Conservation (phyloP, 2,329 filamentous ascomycete species). For the Pseudopyricularia cyperi region DNA sequence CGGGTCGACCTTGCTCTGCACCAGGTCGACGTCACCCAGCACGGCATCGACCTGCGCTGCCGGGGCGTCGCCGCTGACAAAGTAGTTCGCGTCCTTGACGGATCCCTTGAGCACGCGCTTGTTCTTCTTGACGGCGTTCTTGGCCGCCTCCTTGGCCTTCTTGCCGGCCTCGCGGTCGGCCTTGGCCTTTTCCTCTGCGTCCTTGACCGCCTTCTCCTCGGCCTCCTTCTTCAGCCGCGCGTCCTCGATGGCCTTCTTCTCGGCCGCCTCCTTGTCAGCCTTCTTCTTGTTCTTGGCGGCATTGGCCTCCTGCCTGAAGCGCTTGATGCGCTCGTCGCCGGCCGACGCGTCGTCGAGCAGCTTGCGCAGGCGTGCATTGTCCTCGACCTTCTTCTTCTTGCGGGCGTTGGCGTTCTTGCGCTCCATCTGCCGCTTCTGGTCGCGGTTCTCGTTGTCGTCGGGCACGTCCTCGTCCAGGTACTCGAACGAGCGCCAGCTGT, state of each 20-base stretch:
- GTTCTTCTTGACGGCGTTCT: constrained; percentile 99
- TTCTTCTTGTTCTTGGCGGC: constrained; percentile 95
- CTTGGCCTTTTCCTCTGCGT: constrained; percentile 81
- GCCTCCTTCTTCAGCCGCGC: constrained; percentile 73
- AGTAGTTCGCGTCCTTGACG: constrained; percentile 98
- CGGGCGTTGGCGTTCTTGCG: constrained; percentile 96
- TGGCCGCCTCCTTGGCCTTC: constrained; percentile 97
- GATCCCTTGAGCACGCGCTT: constrained; percentile 90
- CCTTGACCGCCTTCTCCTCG: constrained; percentile 65
- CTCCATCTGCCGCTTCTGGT: constrained; percentile 97
- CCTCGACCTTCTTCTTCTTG: constrained; percentile 99
- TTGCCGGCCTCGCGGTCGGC: constrained; percentile 69
- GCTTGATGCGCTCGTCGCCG: constrained; percentile 90
- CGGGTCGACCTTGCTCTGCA: constrained; percentile 79
- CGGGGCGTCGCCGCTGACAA: constrained; percentile 64
- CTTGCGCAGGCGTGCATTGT: constrained; percentile 80
- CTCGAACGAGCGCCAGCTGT: constrained; percentile 95
- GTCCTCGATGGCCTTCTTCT: constrained; percentile 77
- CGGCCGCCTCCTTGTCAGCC: constrained; percentile 79
- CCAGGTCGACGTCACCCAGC: constrained; percentile 70
- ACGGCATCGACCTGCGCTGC: constrained; percentile 69
- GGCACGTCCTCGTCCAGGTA: constrained; percentile 98
- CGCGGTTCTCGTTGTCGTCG: constrained; percentile 96
- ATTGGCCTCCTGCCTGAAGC: constrained; percentile 83
- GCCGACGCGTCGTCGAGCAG: constrained; percentile 77